A percentile compares a stretch with the other conserved stretches of the same genome.
phyloP scores from a whole-genome alignment of 305 asterid genomes.

The Fraxinus xanthoxyloides region DNA sequence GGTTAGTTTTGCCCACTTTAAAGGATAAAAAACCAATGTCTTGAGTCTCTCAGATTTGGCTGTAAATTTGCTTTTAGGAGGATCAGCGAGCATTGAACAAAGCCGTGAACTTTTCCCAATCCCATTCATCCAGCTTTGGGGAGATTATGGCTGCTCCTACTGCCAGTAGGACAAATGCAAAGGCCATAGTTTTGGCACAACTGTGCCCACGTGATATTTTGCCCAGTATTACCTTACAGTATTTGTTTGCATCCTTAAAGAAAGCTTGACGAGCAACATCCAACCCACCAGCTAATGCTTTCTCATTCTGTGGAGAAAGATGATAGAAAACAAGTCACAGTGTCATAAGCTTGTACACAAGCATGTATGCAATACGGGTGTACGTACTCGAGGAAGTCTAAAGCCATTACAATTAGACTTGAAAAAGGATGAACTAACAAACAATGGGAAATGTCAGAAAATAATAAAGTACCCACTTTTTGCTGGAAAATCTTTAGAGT shows the following conservation, averaged over 20 bases:
- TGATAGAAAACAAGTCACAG: background rate
- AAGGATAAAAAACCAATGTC: background rate
- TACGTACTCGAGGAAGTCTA: background rate
- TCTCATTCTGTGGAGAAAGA: slow-evolving; percentile 32
- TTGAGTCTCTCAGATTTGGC: background rate
- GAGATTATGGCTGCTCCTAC: slow-evolving; percentile 27
- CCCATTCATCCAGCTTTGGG: slow-evolving; percentile 19
- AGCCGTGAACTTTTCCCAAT: slow-evolving; percentile 23
- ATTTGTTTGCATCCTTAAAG: slow-evolving; percentile 33
- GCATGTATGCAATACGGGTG: background rate
- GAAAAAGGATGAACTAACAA: background rate
- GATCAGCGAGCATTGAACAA: slow-evolving; percentile 11
- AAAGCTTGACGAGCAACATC: slow-evolving; percentile 23
- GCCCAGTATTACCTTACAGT: slow-evolving; percentile 25
- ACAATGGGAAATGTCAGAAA: background rate
- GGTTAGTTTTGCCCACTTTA: background rate
- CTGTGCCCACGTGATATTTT: slow-evolving; percentile 30
- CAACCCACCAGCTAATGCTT: slow-evolving; percentile 26
- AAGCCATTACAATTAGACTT: background rate
- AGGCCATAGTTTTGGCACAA: slow-evolving; percentile 25
- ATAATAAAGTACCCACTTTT: slow-evolving; percentile 23
- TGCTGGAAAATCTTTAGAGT: slow-evolving; percentile 33
- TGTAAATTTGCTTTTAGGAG: background rate
- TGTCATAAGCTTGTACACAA: background rate
- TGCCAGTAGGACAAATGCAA: slow-evolving; percentile 20